Evolutionary conservation across 2,329 filamentous ascomycete species (phyloP), one percentile per base, ranked within the genome.

Genomic region (Ascocoryne sarcoides): DNA sequence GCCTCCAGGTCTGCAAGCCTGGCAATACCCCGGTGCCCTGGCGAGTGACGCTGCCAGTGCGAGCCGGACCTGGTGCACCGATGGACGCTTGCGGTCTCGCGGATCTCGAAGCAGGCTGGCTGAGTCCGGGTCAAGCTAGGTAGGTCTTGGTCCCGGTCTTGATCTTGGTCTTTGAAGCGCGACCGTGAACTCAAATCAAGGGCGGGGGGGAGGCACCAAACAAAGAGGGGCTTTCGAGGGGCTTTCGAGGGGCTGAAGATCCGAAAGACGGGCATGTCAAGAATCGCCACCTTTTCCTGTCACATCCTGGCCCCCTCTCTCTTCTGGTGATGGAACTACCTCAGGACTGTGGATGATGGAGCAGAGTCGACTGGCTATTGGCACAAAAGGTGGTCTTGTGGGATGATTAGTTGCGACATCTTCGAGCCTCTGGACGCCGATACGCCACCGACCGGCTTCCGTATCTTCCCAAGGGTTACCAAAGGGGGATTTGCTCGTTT

Each of bases 181-280:
- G n/a, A n/a, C n/a, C n/a, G n/a, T n/a, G n/a, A n/a, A n/a, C n/a
- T n/a, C n/a, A n/a, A 7, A 26, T 12, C 23, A 12, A 26, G 23
- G 7, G 23, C 7, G 7, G 7, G 12, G 23, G 23, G 23, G 12
- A 12, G 23, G 23, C 7, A 26, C 7, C 23, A 26, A 12, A 26
- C 23, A 26, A 26, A 12, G 23, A 26, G 23, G 23, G 23, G 23
- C 23, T 26, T n/a, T n/a, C n/a, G n/a, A 35, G 39, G 33, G 28
- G 39, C 33, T 40, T 40, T 40, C 19, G 7, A 28, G n/a, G n/a
- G n/a, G n/a, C n/a, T n/a, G n/a, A 12, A 26, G 23, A 12, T 26
- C 23, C 12, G 23, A 26, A 26, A 26, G 23, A 26, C 23, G 23
- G n/a, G n/a, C n/a, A 26, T 26, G 23, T 12, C 7, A 12, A 7